Base-by-base conservation (phyloP, 164 flowering plant genomes). In the Saururus chinensis region DNA sequence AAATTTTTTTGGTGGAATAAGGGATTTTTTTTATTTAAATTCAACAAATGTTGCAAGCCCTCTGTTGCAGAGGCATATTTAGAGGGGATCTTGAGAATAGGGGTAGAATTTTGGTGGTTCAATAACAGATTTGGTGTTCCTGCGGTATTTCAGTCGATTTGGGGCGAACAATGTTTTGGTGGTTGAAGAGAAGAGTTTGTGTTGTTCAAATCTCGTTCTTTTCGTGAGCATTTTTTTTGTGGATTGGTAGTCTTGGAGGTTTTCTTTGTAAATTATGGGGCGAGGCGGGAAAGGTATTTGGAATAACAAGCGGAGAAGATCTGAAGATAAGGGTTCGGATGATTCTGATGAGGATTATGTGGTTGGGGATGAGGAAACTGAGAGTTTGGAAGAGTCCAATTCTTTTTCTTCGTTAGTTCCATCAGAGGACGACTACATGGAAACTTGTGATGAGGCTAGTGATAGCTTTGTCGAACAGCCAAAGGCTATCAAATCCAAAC, bases 331-430 rank as follows among this genome's bases (percentile, higher is more conserved):
- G 64, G 79, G 67, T 59, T 82, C 89, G 3, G 98, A 89, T 76
- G 92, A 78, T 71, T 90, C 97, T 0, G 98, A 93, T 70, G 95
- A 88, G 76, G 98, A 93, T 76, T 88, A 80, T 65, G 81, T 81
- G 60, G 72, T 80, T 22, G 81, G 69, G 57, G 82, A 76, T 26
- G 89, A 80, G 57, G 91, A 79, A 48, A 19, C 19, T 1, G 64
- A 59, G 13, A 81, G 73, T 35, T 79, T 65, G 14, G 84, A 77
- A 56, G 84, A 76, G 13, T 74, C 68, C 49, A 63, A 62, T 48
- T 73, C 65, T 48, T 76, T 72, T 14, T 61, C 79, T 45, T 83
- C 77, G 49, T 81, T 61, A 19, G 64, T 74, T 62, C 75, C 69
- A 26, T 78, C 81, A 0, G 86, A 82, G 23, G 90, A 79, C 20